Evolutionary conservation across 768 basidiomycete genomes (phyloP), one percentile per base, ranked within the genome.

Genomic region (Tulasnella calospora): DNA sequence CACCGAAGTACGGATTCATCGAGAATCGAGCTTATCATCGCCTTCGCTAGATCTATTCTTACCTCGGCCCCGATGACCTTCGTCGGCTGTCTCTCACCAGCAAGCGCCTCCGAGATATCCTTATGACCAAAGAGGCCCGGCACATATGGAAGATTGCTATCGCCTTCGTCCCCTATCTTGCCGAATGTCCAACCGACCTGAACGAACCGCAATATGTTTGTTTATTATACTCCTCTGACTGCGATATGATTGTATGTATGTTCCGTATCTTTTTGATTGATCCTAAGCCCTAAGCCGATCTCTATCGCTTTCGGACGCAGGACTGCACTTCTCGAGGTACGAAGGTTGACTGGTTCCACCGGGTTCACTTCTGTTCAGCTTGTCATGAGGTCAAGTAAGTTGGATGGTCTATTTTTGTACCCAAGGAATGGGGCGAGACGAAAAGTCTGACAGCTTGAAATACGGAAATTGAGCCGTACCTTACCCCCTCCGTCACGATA

Each of bases 181-280:
- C 78, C 19, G 51, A 79, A 23, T 77, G 74, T 44, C 78, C 74
- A 15, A 36, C 1, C 13, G 78, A 79, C 27, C 47, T 79, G 35
- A 41, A 44, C 4, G 78, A 79, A 19, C 44, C 44, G 17, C 44
- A 44, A 44, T 44, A 44, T 15, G 44, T 44, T 17, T 44, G 44
- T 44, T 44, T 44, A 15, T 3, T 44, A 15, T 44, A 44, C 15
- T 44, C 44, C 13, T 44, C 44, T 15, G 44, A 44, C 13, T 44
- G 44, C 13, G 13, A 44, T 44, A 44, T 15, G n/a, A n/a, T n/a
- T n/a, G 13, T 15, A 15, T 15, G 44, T 17, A 17, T 15, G 44
- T 44, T 15, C 38, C 38, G 10, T 44, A 44, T 9, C 17, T 44
- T 2, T 17, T 44, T 3, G 44, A 19, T 4, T 44, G 3, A 3